phyloP scores from a whole-genome alignment of 208 protist genomes.

The Trypanosoma vivax region DNA sequence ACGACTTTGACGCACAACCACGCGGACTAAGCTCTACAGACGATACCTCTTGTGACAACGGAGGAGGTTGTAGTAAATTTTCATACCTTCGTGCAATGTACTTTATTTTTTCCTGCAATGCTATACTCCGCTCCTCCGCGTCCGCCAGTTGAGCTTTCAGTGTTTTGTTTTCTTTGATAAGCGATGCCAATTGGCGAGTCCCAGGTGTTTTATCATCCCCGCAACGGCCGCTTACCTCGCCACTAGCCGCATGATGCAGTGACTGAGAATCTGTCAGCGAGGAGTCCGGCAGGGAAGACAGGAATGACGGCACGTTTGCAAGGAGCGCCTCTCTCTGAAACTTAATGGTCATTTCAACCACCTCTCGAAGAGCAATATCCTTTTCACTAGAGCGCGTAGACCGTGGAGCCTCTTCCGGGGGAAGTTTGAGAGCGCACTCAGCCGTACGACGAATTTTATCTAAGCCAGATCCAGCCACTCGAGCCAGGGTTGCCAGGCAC shows the following conservation, averaged over 20 bases:
- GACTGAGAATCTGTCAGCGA: not conserved
- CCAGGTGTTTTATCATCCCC: not conserved
- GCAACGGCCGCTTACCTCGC: not conserved
- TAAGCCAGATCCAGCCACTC: conserved; percentile 1
- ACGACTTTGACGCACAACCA: too few species aligned
- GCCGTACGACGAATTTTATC: conserved; percentile 7
- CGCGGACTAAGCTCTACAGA: too few species aligned
- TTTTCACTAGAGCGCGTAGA: not conserved
- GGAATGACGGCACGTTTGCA: not conserved
- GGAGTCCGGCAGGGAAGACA: not conserved
- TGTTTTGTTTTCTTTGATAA: conserved; percentile 7
- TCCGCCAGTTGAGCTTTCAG: conserved; percentile 1
- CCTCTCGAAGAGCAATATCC: not conserved
- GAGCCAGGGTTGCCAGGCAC: not conserved
- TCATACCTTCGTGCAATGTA: not conserved
- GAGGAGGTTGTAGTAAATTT: not conserved
- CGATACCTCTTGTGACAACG: too few species aligned
- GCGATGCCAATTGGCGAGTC: conserved; percentile 7
- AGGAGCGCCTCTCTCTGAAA: conserved; percentile 8
- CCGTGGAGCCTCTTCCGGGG: not conserved
- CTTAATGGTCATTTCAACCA: not conserved
- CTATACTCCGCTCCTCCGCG: not conserved
- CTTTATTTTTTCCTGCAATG: conserved; percentile 7
- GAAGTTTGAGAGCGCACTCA: not conserved
- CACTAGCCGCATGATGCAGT: not conserved